Evolutionary conservation across 1,139 yeast species (phyloP).

Genomic region (Debaryomycetaceae sp.): DNA sequence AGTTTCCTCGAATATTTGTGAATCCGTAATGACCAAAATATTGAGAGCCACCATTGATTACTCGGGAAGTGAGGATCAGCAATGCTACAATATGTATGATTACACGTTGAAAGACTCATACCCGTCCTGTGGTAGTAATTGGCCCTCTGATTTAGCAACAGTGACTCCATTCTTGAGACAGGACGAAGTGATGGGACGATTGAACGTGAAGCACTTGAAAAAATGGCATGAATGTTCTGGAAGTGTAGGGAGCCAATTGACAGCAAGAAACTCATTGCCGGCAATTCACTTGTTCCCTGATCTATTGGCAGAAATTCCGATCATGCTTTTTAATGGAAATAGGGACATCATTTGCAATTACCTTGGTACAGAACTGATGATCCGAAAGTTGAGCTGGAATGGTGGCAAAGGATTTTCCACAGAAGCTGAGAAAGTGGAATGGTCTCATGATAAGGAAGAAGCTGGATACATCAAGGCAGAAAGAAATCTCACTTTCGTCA

Average conservation of each 20-base stretch:
- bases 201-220: conserved; percentile 47
- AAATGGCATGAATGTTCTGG: conserved; percentile 78
- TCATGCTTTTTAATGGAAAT: conserved; percentile 82
- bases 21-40: conserved; percentile 37
- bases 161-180: conserved; percentile 60
- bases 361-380: conserved; percentile 67
- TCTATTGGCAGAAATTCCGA: conserved; percentile 56
- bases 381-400: conserved; percentile 64
- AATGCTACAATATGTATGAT: conserved; percentile 83
- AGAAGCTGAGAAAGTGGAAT: conserved; percentile 31
- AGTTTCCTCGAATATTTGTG: conserved; percentile 47
- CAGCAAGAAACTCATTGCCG: conserved; percentile 54
- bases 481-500: conserved; percentile 73
- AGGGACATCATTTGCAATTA: conserved; percentile 87
- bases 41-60: conserved; percentile 33
- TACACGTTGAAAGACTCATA: conserved; percentile 63
- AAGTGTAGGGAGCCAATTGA: conserved; percentile 51
- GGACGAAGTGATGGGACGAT: conserved; percentile 52
- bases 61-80: conserved; percentile 26
- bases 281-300: conserved; percentile 64
- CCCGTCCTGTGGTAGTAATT: conserved; percentile 89
- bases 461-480: conserved; percentile 57
- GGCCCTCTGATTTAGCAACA: conserved; percentile 76
- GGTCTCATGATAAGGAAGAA: conserved; percentile 47
- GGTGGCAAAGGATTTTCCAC: conserved; percentile 57